Evolutionary conservation across 177 flowering plant genomes (phyloP).

Genomic region (Vitis hybrid): DNA sequence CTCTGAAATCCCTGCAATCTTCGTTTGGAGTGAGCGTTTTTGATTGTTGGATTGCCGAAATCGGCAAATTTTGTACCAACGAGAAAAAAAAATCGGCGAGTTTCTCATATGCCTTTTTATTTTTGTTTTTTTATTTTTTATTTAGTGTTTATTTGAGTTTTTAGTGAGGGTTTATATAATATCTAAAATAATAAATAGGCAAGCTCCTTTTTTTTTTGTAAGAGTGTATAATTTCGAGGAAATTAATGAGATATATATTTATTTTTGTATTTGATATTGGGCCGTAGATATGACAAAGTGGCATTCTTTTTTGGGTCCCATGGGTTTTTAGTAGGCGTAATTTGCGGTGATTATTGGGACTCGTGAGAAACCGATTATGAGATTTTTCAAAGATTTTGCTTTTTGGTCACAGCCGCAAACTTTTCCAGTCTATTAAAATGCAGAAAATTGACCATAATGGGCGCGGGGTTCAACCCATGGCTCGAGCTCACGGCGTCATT

Average conservation of each 20-base stretch:
- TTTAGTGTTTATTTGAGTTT: background rate
- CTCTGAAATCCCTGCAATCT: conserved; percentile 8
- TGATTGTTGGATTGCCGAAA: conserved; percentile 16
- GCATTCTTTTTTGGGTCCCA: conserved; percentile 18
- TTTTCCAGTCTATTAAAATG: no score
- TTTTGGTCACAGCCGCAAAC: no score
- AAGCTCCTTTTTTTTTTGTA: background rate
- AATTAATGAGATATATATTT: background rate
- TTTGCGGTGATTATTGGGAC: conserved; percentile 12
- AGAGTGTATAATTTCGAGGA: conserved; percentile 1
- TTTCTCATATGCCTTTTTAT: background rate
- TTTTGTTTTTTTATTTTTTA: background rate
- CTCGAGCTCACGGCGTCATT: no score
- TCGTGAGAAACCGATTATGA: no score
- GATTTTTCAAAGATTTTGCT: no score
- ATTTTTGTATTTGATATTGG: background rate
- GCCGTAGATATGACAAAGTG: conserved; percentile 5
- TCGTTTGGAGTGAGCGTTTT: background rate
- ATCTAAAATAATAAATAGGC: background rate
- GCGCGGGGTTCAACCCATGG: no score
- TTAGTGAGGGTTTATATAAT: background rate
- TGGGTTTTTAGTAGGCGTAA: conserved; percentile 15
- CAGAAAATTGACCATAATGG: no score
- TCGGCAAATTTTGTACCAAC: conserved; percentile 30
- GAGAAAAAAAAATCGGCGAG: conserved; percentile 5